Conservation (phyloP, 164 flowering plant genomes). For the Piper longum region DNA sequence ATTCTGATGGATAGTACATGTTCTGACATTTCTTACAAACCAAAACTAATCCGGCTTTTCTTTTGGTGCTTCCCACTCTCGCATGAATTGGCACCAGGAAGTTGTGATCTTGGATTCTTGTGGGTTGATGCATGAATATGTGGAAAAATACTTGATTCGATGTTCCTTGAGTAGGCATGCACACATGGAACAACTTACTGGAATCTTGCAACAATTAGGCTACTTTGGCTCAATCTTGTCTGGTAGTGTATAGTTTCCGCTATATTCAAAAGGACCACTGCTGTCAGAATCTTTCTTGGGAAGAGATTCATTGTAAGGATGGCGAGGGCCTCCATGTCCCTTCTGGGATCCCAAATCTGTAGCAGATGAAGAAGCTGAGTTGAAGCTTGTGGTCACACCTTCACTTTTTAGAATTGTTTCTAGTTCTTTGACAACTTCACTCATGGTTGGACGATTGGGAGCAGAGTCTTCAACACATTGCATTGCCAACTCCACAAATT, state of each 20-base stretch:
- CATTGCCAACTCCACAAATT: conserved; percentile 73
- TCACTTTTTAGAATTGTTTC: conserved; percentile 63
- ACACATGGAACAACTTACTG: neutral
- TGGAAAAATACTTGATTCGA: too few relatives aligned
- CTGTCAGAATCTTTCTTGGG: conserved; percentile 20
- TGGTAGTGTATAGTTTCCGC: conserved; percentile 54
- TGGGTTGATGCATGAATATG: too few relatives aligned
- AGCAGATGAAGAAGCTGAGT: conserved; percentile 78
- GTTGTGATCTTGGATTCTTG: too few relatives aligned
- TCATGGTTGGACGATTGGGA: conserved; percentile 75
- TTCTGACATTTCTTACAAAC: too few relatives aligned
- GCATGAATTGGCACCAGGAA: too few relatives aligned
- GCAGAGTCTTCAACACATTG: conserved; percentile 82
- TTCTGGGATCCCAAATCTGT: conserved; percentile 52
- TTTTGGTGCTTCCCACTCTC: too few relatives aligned
- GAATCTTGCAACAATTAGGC: neutral
- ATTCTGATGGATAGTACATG: too few relatives aligned
- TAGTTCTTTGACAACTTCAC: conserved; percentile 60
- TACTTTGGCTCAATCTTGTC: conserved; percentile 69
- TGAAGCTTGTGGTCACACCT: conserved; percentile 52
- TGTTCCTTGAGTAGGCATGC: too few relatives aligned
- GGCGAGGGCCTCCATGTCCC: conserved; percentile 20
- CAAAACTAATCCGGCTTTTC: too few relatives aligned
- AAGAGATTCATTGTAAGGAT: conserved; percentile 38
- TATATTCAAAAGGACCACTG: conserved; percentile 57